Percentiles rank a stretch among this genome's conserved stretches.
These are phyloP conservation scores for Stellera chamaejasme DNA, from an alignment of 345 rosid species.

Conservation along the genomic window DNA sequence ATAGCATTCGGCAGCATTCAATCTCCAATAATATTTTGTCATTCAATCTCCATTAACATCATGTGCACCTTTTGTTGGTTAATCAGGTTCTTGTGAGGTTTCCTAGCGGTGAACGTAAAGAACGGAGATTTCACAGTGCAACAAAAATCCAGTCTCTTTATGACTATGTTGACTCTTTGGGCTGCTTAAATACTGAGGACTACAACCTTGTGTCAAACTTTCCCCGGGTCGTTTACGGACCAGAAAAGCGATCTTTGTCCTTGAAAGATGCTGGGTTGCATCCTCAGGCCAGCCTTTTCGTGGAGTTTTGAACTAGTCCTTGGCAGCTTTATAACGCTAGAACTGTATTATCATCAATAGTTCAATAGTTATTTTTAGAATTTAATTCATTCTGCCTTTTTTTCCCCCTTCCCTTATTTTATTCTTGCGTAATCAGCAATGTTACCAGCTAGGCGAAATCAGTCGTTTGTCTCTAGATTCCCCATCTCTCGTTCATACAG, in stretches of 20 bases:
- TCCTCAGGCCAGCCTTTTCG: slow-evolving; percentile 98
- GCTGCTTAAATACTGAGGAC: slow-evolving; percentile 55
- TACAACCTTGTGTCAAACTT: slow-evolving; percentile 88
- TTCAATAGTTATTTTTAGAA: neutral
- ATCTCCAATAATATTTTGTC: neutral
- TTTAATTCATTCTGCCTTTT: too few species aligned
- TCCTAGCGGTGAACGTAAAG: slow-evolving; percentile 91
- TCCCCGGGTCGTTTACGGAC: slow-evolving; percentile 68
- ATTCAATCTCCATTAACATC: neutral
- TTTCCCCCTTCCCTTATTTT: too few species aligned
- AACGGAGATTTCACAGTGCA: slow-evolving; percentile 67
- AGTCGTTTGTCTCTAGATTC: too few species aligned
- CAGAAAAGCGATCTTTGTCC: slow-evolving; percentile 49
- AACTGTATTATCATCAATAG: slow-evolving; percentile 9
- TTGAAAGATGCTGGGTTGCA: slow-evolving; percentile 89
- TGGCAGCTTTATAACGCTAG: slow-evolving; percentile 6
- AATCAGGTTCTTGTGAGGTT: slow-evolving; percentile 82
- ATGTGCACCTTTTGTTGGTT: neutral
- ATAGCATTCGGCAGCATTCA: neutral
- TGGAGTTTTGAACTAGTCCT: slow-evolving; percentile 63
- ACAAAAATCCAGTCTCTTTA: slow-evolving; percentile 57
- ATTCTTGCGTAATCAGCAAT: too few species aligned
- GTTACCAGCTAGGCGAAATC: too few species aligned
- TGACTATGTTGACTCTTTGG: slow-evolving; percentile 89
- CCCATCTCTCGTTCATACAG: too few species aligned